phyloP scores from a whole-genome alignment of 257 asterid species.

The Nicotiana otophora region DNA sequence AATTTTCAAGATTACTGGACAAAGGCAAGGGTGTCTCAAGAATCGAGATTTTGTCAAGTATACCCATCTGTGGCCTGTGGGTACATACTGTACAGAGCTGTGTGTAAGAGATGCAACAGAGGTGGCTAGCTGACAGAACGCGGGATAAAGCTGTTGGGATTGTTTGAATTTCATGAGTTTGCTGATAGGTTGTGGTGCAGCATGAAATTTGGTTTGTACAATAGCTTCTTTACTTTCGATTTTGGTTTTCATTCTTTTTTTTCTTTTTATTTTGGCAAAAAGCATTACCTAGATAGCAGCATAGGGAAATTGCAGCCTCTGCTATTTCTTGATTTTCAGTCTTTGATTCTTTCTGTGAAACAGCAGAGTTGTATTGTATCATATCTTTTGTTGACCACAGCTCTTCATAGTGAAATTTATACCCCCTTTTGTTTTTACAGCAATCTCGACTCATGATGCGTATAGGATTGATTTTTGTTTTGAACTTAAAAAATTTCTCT shows the following conservation, averaged over 20 bases:
- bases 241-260: not conserved
- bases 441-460: no score
- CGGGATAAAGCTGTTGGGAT: conserved; percentile 11
- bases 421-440: no score
- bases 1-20: not conserved
- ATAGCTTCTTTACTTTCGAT: not conserved
- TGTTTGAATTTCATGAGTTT: conserved; percentile 1
- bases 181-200: conserved; percentile 15
- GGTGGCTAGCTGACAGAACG: not conserved
- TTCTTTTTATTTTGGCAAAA: conserved; percentile 4
- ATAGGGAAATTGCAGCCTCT: conserved; percentile 16
- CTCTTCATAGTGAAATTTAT: no score
- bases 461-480: no score
- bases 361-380: no score
- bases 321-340: no score
- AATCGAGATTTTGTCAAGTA: conserved; percentile 13
- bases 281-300: conserved; percentile 2
- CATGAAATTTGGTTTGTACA: conserved; percentile 14
- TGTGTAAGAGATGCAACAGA: conserved; percentile 5
- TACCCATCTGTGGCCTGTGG: conserved; percentile 12
- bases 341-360: no score
- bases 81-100: conserved; percentile 32
- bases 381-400: no score
- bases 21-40: not conserved
- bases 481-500: no score